A percentile compares a stretch with the other conserved stretches of the same genome.
Evolutionary conservation across 768 basidiomycete species (phyloP).

Genomic region (Tricholoma saponaceum): DNA sequence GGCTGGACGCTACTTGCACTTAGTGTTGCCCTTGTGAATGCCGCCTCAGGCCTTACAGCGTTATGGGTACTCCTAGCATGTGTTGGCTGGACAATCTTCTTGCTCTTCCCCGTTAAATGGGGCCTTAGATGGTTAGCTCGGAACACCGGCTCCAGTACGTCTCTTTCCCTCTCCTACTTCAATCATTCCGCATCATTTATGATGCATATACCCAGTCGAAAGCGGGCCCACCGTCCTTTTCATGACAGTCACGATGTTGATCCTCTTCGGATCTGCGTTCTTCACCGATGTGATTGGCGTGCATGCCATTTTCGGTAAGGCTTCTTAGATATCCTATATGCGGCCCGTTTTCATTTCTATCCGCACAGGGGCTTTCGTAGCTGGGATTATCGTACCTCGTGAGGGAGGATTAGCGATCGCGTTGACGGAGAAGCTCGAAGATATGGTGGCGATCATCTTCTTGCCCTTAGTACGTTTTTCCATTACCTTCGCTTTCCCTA

Average conservation of each 20-base stretch:
- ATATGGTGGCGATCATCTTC: conserved; percentile 88
- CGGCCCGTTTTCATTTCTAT: background rate
- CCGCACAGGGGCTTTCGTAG: conserved; percentile 68
- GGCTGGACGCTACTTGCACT: conserved; percentile 90
- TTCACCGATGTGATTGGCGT: conserved; percentile 93
- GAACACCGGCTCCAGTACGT: conserved; percentile 66
- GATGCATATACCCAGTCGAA: conserved; percentile 36
- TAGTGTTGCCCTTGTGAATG: conserved; percentile 89
- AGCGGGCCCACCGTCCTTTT: conserved; percentile 84
- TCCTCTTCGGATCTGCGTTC: conserved; percentile 85
- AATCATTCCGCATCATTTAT: background rate
- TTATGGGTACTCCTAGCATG: conserved; percentile 81
- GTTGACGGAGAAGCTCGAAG: conserved; percentile 95
- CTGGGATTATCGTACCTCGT: conserved; percentile 79
- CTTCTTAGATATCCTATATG: background rate
- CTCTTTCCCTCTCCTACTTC: conserved; percentile 4
- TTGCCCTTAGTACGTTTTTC: conserved; percentile 60
- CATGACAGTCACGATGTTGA: conserved; percentile 80
- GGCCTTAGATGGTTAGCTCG: conserved; percentile 69
- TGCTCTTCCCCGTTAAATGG: conserved; percentile 63
- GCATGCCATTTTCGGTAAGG: conserved; percentile 81
- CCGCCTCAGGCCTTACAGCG: conserved; percentile 76
- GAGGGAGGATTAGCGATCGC: conserved; percentile 83
- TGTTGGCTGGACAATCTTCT: conserved; percentile 75
- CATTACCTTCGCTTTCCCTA: background rate